Evolutionary conservation across 1,284 basidiomycete species (phyloP).

Genomic region (Porogramme epimiltina): DNA sequence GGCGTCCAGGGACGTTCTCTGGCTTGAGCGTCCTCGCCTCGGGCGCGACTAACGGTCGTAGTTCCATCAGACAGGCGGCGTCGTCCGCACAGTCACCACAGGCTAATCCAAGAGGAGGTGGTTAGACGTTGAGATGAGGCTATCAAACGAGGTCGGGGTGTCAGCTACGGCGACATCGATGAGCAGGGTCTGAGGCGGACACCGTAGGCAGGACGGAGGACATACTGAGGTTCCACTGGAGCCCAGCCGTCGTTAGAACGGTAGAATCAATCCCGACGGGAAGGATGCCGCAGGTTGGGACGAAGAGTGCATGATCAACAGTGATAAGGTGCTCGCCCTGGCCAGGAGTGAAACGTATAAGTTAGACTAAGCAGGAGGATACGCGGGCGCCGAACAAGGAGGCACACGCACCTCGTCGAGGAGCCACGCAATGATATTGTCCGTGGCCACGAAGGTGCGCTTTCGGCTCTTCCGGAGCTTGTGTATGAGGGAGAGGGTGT

Average conservation of each 20-base stretch:
- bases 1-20: background rate
- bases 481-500: slow-evolving; percentile 85
- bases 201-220: background rate
- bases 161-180: slow-evolving; percentile 40
- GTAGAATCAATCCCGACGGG: slow-evolving; percentile 87
- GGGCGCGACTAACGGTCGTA: slow-evolving; percentile 20
- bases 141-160: slow-evolving; percentile 74
- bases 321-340: slow-evolving; percentile 82
- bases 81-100: slow-evolving; percentile 73
- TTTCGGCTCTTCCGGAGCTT: slow-evolving; percentile 71
- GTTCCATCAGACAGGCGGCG: slow-evolving; percentile 71
- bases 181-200: background rate
- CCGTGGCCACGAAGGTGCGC: slow-evolving; percentile 77
- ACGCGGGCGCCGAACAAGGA: background rate
- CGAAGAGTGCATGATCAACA: slow-evolving; percentile 75
- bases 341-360: slow-evolving; percentile 4
- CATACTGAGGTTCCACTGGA: slow-evolving; percentile 88
- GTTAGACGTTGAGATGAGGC: slow-evolving; percentile 90
- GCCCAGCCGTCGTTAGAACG: slow-evolving; percentile 77
- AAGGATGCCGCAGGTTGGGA: slow-evolving; percentile 90
- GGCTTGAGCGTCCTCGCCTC: background rate
- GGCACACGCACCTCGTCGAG: slow-evolving; percentile 66
- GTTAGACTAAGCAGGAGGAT: background rate
- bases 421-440: slow-evolving; percentile 90
- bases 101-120: slow-evolving; percentile 71